Conservation (phyloP, 805 yeast genomes). For the Lipomyces sp. region DNA sequence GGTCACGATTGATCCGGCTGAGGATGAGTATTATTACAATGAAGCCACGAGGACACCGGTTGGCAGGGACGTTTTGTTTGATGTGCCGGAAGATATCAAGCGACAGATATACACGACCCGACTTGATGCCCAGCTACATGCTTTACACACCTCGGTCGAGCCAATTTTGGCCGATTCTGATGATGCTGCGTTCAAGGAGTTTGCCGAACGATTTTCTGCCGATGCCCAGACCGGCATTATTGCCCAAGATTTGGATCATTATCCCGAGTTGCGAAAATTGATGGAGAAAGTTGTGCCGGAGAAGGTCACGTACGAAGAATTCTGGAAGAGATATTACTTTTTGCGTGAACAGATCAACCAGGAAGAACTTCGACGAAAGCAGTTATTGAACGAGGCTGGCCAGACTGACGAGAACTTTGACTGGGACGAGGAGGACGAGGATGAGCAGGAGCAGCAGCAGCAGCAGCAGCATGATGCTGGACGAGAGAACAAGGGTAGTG, state of each 20-base stretch:
- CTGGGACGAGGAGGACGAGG: conserved; percentile 49
- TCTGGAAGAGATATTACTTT: conserved; percentile 77
- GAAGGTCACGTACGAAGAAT: conserved; percentile 58
- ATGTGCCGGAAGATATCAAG: conserved; percentile 29
- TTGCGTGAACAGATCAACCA: conserved; percentile 58
- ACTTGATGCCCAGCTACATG: conserved; percentile 65
- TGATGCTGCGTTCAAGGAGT: conserved; percentile 47
- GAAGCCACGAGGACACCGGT: conserved; percentile 2
- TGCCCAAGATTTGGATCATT: conserved; percentile 52
- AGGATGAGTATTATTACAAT: conserved; percentile 7
- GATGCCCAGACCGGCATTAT: conserved; percentile 59
- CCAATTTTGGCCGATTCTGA: conserved; percentile 49
- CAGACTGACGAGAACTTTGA: conserved; percentile 56
- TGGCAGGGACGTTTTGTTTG: conserved; percentile 33
- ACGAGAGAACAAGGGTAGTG: conserved; percentile 37
- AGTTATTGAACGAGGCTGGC: conserved; percentile 53
- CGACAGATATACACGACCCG: conserved; percentile 47
- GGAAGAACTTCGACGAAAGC: conserved; percentile 69
- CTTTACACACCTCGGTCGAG: conserved; percentile 56
- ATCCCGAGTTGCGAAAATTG: conserved; percentile 58
- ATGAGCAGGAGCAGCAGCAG: conserved; percentile 46
- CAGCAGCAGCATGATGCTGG: conserved; percentile 33
- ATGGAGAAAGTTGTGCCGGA: conserved; percentile 72
- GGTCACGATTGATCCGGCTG: conserved; percentile 43
- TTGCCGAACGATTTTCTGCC: conserved; percentile 50